Evolutionary conservation across 2,329 filamentous ascomycete genomes (phyloP), one percentile per base, ranked within the genome.

Genomic region (Monascus ruber): DNA sequence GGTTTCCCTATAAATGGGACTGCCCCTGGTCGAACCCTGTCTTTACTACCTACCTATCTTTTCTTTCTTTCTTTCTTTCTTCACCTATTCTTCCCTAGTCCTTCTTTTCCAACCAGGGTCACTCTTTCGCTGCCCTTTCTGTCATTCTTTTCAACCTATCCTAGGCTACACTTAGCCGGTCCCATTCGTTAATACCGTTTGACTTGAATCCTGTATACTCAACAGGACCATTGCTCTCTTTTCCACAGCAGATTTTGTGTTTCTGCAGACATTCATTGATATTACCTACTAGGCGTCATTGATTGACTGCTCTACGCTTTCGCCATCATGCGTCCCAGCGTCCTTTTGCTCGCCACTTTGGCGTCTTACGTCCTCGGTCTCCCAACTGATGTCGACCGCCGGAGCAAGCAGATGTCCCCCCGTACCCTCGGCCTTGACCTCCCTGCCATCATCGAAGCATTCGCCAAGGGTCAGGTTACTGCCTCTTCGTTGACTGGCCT

Each of bases 311-410:
- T 6, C 31, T 42, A 5, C 24, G 34, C 41, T 37, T 36, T 36
- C 28, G 33, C 42, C 39, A 43, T 42, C 25, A 53, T 53, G 51
- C 51, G 51, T 51, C 46, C 47, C 37, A 41, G 43, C 37, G 43
- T 60, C 43, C 39, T 56, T 40, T 5, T 59, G 44, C 56, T 62
- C 44, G 58, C 58, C 53, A 43, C 46, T 43, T 35, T 62, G 54
- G 58, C 54, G 42, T 45, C 51, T 44, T 51, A 52, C 29, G 48
- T 51, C 42, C 49, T 60, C 38, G 56, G 55, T 39, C 52, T 55
- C 33, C 58, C 58, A 29, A 45, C 55, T 33, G 51, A 54, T 26
- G 37, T 54, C 35, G 53, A 60, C 32, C 42, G 49, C 42, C 58
- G 56, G 40, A 49, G 45, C 32, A 29, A 6, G 6, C 6, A 29